phyloP scores from a whole-genome alignment of 257 asterid species.

The Ehretia macrophylla region DNA sequence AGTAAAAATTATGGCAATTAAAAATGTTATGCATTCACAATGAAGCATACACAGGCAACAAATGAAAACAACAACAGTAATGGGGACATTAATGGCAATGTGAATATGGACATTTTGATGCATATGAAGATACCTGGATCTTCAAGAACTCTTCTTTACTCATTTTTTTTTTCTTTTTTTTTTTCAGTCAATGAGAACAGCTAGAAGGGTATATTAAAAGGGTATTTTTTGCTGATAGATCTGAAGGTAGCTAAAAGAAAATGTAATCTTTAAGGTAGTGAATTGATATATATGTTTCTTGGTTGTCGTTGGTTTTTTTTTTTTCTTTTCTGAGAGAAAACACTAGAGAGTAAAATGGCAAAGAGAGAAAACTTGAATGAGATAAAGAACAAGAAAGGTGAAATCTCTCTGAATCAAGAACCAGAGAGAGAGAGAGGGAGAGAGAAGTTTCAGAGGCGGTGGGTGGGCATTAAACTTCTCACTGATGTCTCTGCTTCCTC shows the following conservation, averaged over 20 bases:
- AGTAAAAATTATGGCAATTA: background rate
- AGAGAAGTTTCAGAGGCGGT: slow-evolving; percentile 24
- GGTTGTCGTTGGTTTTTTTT: background rate
- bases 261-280: slow-evolving; percentile 7
- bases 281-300: background rate
- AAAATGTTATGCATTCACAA: slow-evolving; percentile 10
- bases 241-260: slow-evolving; percentile 30
- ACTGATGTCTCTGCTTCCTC: slow-evolving; percentile 42
- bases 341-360: background rate
- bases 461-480: slow-evolving; percentile 52
- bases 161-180: slow-evolving; percentile 30
- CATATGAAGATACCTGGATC: slow-evolving; percentile 66
- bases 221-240: slow-evolving; percentile 30
- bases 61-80: slow-evolving; percentile 5
- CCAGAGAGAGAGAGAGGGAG: slow-evolving; percentile 8
- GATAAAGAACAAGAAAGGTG: slow-evolving; percentile 3
- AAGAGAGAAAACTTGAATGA: background rate
- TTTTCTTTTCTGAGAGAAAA: background rate
- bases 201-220: slow-evolving; percentile 10
- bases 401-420: slow-evolving; percentile 18
- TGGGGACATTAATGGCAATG: slow-evolving; percentile 10
- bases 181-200: slow-evolving; percentile 19
- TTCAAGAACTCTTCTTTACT: slow-evolving; percentile 94
- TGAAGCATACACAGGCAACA: slow-evolving; percentile 17
- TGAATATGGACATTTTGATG: slow-evolving; percentile 3